These are phyloP conservation scores for Alternaria arborescens DNA, from an alignment of 2,329 filamentous ascomycete species.

Conservation along the genomic window DNA sequence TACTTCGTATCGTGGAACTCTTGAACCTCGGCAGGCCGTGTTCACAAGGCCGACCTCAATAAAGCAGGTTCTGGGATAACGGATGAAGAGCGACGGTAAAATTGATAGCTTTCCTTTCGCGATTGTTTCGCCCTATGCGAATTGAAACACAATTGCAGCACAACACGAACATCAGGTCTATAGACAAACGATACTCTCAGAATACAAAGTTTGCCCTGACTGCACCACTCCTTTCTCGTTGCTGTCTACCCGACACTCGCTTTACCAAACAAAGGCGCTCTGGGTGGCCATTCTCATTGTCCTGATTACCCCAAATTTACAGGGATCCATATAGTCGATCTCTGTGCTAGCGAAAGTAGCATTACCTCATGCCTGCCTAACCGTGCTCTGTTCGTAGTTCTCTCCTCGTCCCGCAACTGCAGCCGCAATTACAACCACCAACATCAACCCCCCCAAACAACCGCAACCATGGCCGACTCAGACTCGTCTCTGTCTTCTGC, in stretches of 20 bases:
- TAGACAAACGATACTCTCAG: constrained; percentile 5
- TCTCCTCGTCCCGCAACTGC: constrained; percentile 27
- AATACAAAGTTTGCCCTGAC: background rate
- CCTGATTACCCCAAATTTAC: constrained; percentile 20
- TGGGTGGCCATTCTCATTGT: constrained; percentile 4
- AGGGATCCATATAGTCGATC: constrained; percentile 28
- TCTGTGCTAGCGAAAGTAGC: constrained; percentile 42
- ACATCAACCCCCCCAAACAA: constrained; percentile 26
- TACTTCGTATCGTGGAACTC: background rate
- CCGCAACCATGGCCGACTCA: constrained; percentile 61
- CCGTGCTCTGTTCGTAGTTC: constrained; percentile 38
- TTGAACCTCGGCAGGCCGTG: background rate
- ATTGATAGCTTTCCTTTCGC: background rate
- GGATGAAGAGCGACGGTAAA: background rate
- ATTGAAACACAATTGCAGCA: background rate
- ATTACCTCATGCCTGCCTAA: constrained; percentile 51
- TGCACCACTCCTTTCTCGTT: background rate
- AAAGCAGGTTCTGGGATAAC: background rate
- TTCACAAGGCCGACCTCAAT: background rate
- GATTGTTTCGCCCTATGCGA: background rate
- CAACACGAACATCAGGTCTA: background rate
- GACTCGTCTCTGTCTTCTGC: constrained; percentile 66
- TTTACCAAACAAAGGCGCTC: background rate
- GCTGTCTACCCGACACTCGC: background rate
- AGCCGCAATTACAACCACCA: constrained; percentile 31